Percentiles rank a stretch among this genome's conserved stretches.
phyloP scores from a whole-genome alignment of 139 green algal species.

The Limnomonas spitsbergensis region DNA sequence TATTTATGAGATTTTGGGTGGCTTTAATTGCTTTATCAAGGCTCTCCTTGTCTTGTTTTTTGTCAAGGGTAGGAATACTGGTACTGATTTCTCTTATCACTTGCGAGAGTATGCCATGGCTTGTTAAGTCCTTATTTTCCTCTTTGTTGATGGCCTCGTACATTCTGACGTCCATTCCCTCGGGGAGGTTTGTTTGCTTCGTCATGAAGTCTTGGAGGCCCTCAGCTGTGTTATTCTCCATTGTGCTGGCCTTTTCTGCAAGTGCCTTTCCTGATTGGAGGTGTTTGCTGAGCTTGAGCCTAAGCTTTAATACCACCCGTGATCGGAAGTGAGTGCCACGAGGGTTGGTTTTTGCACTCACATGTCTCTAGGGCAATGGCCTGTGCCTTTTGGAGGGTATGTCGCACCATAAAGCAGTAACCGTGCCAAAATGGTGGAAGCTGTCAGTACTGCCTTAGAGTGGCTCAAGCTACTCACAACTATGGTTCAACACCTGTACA shows the following conservation, averaged over 20 bases:
- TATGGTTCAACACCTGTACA: too few relatives aligned
- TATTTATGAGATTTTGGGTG: not conserved
- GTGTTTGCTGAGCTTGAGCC: not conserved
- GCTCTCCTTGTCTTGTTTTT: not conserved
- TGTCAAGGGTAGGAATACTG: not conserved
- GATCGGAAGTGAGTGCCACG: not conserved
- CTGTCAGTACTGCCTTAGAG: too few relatives aligned
- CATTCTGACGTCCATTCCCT: not conserved
- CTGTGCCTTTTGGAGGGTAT: not conserved
- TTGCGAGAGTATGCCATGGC: too few relatives aligned
- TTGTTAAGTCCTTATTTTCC: too few relatives aligned
- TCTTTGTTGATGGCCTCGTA: not conserved
- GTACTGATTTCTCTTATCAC: not conserved
- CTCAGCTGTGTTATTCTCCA: too few relatives aligned
- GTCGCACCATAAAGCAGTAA: too few relatives aligned
- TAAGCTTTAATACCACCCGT: not conserved
- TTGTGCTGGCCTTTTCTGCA: too few relatives aligned
- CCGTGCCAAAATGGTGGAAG: too few relatives aligned
- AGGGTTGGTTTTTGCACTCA: too few relatives aligned
- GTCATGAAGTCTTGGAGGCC: not conserved
- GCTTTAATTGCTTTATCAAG: not conserved
- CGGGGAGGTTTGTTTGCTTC: not conserved
- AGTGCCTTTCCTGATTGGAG: too few relatives aligned
- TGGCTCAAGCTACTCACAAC: too few relatives aligned
- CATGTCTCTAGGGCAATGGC: too few relatives aligned